Evolutionary conservation across 176 grass and related monocot genomes (phyloP).

Genomic region (Phragmites australis): DNA sequence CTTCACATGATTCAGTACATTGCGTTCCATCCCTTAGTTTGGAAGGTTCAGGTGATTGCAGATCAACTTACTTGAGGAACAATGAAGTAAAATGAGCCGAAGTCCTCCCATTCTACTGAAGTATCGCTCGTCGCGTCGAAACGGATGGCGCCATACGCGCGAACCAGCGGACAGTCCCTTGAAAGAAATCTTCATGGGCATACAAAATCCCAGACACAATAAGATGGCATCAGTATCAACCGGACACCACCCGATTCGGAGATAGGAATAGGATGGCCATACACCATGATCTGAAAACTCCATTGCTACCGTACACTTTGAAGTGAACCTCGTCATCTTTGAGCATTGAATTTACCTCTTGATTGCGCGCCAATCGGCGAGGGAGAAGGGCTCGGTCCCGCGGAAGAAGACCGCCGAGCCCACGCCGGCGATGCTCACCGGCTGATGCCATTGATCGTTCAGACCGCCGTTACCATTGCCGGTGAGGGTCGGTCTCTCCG

Average conservation of each 20-base stretch:
- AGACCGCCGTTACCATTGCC: constrained; percentile 29
- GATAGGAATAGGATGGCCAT: no score
- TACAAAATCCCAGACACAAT: not conserved
- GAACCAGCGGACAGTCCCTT: constrained; percentile 70
- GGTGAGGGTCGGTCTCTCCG: not conserved
- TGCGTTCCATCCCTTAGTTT: not conserved
- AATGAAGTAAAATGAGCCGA: constrained; percentile 85
- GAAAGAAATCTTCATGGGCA: constrained; percentile 67
- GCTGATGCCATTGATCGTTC: constrained; percentile 16
- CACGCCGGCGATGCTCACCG: constrained; percentile 73
- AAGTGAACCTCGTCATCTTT: not conserved
- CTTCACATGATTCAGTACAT: not conserved
- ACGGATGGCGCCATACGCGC: constrained; percentile 87
- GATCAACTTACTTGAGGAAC: constrained; percentile 67
- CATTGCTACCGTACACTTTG: not conserved
- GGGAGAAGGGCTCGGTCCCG: constrained; percentile 58
- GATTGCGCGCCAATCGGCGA: constrained; percentile 74
- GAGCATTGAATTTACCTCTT: constrained; percentile 50
- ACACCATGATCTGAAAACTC: not conserved
- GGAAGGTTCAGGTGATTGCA: not conserved
- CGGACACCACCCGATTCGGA: not conserved
- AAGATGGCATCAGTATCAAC: not conserved
- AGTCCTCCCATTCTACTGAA: constrained; percentile 76
- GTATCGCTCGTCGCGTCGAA: constrained; percentile 61
- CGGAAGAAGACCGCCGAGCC: constrained; percentile 82